A percentile compares a stretch with the other conserved stretches of the same genome.
Conservation (phyloP, 2,329 filamentous ascomycete genomes). For the Claviceps africana region DNA sequence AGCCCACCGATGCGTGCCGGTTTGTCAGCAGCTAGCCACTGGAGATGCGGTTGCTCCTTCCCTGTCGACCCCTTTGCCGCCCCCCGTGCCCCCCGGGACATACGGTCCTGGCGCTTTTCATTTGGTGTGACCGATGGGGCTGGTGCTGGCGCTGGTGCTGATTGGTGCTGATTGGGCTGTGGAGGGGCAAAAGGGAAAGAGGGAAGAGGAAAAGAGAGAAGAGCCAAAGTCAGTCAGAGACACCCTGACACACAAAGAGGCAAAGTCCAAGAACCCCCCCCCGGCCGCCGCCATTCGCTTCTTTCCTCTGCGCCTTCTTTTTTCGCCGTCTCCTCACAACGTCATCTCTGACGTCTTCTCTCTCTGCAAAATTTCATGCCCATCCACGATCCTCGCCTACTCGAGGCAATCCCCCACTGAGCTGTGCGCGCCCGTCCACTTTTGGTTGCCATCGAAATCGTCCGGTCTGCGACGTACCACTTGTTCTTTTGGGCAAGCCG, state of each 20-base stretch:
- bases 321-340: constrained; percentile 23
- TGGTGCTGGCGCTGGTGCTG: too few species aligned
- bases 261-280: constrained; percentile 3
- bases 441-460: constrained; percentile 2
- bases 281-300: constrained; percentile 16
- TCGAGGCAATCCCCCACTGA: constrained; percentile 15
- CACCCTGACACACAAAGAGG: background rate
- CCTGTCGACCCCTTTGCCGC: background rate
- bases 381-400: constrained; percentile 20
- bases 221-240: background rate
- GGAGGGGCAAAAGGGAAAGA: too few species aligned
- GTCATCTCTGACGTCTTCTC: constrained; percentile 36
- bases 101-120: background rate
- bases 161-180: too few species aligned
- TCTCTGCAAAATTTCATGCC: constrained; percentile 20
- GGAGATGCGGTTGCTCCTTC: constrained; percentile 1
- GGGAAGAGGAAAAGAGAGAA: background rate
- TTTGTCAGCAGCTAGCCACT: constrained; percentile 2
- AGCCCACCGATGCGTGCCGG: background rate
- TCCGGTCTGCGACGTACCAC: constrained; percentile 1
- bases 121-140: background rate
- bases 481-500: background rate
- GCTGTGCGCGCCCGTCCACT: constrained; percentile 3
- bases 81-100: background rate
- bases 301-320: constrained; percentile 22